Percentiles rank a stretch among this genome's conserved stretches.
These are phyloP conservation scores for Eucalyptus brandiana DNA, from an alignment of 345 rosid genomes.

Conservation along the genomic window DNA sequence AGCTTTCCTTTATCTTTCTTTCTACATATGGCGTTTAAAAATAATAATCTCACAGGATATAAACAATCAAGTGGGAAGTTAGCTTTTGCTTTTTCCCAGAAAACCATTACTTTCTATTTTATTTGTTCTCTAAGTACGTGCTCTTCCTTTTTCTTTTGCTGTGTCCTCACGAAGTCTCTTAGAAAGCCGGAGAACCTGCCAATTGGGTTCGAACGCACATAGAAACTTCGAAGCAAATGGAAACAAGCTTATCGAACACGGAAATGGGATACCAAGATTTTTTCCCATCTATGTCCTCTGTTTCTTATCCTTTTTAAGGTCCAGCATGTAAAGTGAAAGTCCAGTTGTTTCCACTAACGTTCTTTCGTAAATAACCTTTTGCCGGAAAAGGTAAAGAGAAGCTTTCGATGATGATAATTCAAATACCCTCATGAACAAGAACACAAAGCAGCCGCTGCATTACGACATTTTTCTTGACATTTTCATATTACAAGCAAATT, in stretches of 20 bases:
- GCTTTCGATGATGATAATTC: neutral
- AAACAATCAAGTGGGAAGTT: neutral
- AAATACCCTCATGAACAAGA: neutral
- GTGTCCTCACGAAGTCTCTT: neutral
- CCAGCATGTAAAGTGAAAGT: conserved; percentile 9
- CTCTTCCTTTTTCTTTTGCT: neutral
- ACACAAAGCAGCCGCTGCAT: neutral
- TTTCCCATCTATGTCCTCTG: conserved; percentile 15
- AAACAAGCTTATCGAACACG: conserved; percentile 55
- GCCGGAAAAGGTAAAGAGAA: neutral
- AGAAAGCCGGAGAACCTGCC: neutral
- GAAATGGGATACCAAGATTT: conserved; percentile 30
- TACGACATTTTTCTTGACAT: neutral
- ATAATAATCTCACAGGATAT: neutral
- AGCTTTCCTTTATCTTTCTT: neutral
- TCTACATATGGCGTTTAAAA: neutral
- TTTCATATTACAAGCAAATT: neutral
- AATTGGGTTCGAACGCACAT: conserved; percentile 1
- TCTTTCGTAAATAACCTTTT: conserved; percentile 16
- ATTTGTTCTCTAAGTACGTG: neutral
- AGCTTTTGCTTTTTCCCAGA: neutral
- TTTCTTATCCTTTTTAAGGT: conserved; percentile 10
- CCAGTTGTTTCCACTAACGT: conserved; percentile 2
- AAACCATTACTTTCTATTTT: neutral
- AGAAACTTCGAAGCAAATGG: conserved; percentile 10